Conservation (phyloP, 2,329 filamentous ascomycete genomes). For the Alternaria rosae region DNA sequence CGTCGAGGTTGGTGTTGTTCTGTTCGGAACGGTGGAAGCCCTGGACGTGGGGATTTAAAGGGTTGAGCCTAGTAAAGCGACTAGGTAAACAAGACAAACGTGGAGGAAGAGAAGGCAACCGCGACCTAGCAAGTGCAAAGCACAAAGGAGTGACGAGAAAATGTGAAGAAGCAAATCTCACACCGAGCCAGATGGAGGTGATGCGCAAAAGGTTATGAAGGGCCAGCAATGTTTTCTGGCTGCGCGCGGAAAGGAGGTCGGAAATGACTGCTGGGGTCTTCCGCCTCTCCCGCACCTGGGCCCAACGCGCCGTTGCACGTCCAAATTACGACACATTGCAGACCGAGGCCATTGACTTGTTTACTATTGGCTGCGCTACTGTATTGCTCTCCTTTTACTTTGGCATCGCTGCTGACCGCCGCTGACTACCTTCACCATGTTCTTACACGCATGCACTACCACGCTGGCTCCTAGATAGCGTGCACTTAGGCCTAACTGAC, state of each 20-base stretch:
- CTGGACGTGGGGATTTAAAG: constrained; percentile 10
- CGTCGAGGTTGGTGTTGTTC: constrained; percentile 4
- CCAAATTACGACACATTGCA: constrained; percentile 28
- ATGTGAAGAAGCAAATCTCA: constrained; percentile 29
- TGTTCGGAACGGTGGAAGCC: constrained; percentile 4
- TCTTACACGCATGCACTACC: constrained; percentile 5
- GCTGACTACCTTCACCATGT: constrained; percentile 17
- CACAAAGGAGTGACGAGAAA: constrained; percentile 47
- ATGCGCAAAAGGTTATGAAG: constrained; percentile 28
- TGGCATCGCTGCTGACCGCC: constrained; percentile 3
- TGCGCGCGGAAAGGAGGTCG: constrained; percentile 46
- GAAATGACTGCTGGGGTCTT: constrained; percentile 43
- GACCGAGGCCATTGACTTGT: constrained; percentile 26
- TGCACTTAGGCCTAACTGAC: background rate
- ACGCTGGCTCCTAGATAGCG: background rate
- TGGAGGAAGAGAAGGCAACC: constrained; percentile 26
- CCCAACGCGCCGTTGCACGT: constrained; percentile 27
- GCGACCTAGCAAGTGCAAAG: constrained; percentile 22
- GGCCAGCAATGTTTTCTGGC: constrained; percentile 35
- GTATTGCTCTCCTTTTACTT: background rate
- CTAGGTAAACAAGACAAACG: constrained; percentile 23
- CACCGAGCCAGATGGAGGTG: constrained; percentile 19
- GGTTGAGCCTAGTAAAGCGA: constrained; percentile 16
- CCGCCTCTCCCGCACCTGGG: constrained; percentile 37
- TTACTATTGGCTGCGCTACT: constrained; percentile 25